Conservation (phyloP, 2,329 filamentous ascomycete species). For the Pestalotiopsis sp. region DNA sequence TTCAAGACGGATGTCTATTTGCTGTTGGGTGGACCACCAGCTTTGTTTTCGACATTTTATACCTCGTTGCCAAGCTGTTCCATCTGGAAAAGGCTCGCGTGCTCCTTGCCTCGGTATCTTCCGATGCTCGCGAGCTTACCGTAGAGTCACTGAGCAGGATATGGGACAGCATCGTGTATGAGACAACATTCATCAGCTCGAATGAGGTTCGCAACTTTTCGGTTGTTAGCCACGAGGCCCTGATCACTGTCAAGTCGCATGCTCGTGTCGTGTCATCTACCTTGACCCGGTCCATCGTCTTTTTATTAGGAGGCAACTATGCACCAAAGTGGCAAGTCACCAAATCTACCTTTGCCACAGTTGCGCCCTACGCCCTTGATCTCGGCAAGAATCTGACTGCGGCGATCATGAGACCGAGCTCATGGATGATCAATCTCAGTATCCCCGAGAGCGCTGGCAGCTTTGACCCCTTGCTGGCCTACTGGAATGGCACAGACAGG, state of each 20-base stretch:
- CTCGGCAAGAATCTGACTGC: conserved; percentile 35
- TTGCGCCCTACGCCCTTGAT: conserved; percentile 25
- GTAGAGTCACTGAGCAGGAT: conserved; percentile 42
- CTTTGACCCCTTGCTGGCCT: conserved; percentile 62
- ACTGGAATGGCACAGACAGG: conserved; percentile 69
- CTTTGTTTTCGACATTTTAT: conserved; percentile 41
- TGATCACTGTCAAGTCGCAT: conserved; percentile 62
- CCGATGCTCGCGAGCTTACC: conserved; percentile 27
- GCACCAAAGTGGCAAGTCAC: conserved; percentile 30
- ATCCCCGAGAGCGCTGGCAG: conserved; percentile 39
- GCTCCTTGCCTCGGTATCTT: conserved; percentile 23
- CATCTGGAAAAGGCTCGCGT: conserved; percentile 32
- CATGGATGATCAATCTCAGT: conserved; percentile 63
- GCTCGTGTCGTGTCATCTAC: conserved; percentile 44
- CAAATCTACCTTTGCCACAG: conserved; percentile 21
- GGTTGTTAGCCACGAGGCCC: conserved; percentile 72
- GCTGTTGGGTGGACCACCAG: conserved; percentile 59
- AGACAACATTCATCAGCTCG: conserved; percentile 52
- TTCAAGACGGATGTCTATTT: conserved; percentile 76
- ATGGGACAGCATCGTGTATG: conserved; percentile 50
- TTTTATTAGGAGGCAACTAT: conserved; percentile 50
- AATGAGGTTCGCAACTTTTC: conserved; percentile 78
- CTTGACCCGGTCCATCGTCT: conserved; percentile 41
- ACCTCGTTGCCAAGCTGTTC: conserved; percentile 39
- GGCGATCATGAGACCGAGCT: conserved; percentile 47